Evolutionary conservation across 805 yeast species (phyloP), one percentile per base, ranked within the genome.

Genomic region (Debaryomyces tyrocola): DNA sequence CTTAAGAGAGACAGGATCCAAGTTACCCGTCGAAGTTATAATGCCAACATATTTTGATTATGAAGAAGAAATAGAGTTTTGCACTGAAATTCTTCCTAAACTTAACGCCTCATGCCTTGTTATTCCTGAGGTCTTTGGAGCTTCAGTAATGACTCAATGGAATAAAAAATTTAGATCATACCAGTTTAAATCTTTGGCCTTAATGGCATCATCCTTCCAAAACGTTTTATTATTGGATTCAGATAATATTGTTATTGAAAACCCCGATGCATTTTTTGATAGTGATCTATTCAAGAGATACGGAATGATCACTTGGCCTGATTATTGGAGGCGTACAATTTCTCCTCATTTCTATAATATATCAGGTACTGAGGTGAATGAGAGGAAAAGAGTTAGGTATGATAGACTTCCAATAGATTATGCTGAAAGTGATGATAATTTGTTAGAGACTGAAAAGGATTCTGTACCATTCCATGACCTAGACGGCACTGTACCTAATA

Each of bases 91-190:
- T 54, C 27, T 21, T 21, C 90, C 92, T 0, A 56, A 60, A 15
- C 63, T 84, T 46, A 78, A 82, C 49, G 91, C 85, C 3, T 75
- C 73, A 52, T 89, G 96, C 72, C 78, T 85, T 11, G 77, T 83
- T n/a, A 45, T 73, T 58, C 59, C 64, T 4, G 64, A 62, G n/a
- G 58, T 54, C n/a, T 72, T 85, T 48, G 91, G 92, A 4, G 60
- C 71, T 17, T 71, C 70, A 6, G 75, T 81, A 7, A 63, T 80
- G 54, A 44, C 53, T 27, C 55, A 58, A 31, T 58, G 69, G 66
- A 41, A 54, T 1, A 47, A 50, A 1, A 71, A 73, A 37, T 76
- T 87, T 41, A 70, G 74, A 42, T 85, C 84, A 12, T 88, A 83
- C 61, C 94, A 87, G 52, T 78, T 76, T 58, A 87, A 87, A 62